Conservation (phyloP, 2,329 filamentous ascomycete genomes). For the Pseudogymnoascus sp. region DNA sequence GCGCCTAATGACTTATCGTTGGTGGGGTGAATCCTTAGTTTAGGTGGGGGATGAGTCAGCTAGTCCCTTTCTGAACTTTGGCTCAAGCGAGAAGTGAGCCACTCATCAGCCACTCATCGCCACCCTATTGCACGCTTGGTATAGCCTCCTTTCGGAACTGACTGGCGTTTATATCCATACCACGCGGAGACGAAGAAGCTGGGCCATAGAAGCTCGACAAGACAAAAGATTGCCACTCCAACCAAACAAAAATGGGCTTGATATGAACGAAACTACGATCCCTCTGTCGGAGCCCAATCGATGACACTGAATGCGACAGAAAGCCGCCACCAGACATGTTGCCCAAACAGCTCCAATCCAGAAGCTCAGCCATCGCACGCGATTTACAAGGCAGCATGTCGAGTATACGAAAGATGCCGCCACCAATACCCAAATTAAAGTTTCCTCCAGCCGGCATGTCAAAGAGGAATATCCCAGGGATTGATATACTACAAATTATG, state of each 20-base stretch:
- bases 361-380: not conserved
- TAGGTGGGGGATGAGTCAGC: slow-evolving; percentile 10
- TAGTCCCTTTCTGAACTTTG: slow-evolving; percentile 10
- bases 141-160: not conserved
- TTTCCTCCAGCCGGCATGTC: not conserved
- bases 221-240: not conserved
- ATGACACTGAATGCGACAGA: slow-evolving; percentile 2
- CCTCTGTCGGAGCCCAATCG: slow-evolving; percentile 5
- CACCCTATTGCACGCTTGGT: slow-evolving; percentile 5
- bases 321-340: not conserved
- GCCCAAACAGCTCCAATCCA: not conserved
- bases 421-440: not conserved
- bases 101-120: not conserved
- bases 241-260: not conserved
- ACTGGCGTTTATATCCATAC: not conserved
- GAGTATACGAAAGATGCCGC: not conserved
- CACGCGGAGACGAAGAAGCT: not conserved
- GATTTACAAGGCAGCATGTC: not conserved
- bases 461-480: slow-evolving; percentile 22
- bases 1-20: slow-evolving; percentile 14
- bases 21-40: slow-evolving; percentile 10
- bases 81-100: slow-evolving; percentile 1
- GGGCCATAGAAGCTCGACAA: not conserved
- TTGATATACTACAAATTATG: slow-evolving; percentile 13
- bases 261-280: not conserved